Conservation (phyloP, 2,329 filamentous ascomycete species). For the Sporothrix protearum region DNA sequence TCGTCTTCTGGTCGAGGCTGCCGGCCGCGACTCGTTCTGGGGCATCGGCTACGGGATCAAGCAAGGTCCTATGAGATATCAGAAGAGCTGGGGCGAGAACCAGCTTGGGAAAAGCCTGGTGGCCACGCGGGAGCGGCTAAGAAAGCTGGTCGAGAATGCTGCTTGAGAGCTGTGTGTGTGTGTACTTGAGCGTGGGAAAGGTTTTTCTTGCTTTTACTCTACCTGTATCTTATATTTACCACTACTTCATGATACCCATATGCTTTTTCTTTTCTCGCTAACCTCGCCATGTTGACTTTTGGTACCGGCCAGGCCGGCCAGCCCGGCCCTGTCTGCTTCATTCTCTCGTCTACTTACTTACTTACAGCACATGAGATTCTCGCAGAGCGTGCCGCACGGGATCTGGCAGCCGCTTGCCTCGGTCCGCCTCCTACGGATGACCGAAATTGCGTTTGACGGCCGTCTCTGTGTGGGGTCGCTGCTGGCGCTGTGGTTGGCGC, state of each 20-base stretch:
- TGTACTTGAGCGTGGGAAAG: no score
- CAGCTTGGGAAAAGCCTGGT: neutral
- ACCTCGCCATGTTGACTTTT: neutral
- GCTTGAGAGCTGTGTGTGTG: neutral
- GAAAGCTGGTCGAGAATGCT: neutral
- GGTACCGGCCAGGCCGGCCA: no score
- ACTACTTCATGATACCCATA: no score
- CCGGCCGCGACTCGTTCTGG: neutral
- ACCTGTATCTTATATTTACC: no score
- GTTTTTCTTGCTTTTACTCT: no score
- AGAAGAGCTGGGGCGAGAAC: neutral
- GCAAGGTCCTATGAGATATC: neutral
- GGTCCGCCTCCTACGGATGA: conserved; percentile 30
- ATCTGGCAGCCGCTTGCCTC: conserved; percentile 47
- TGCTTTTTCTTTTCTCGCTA: no score
- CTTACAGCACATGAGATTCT: conserved; percentile 51
- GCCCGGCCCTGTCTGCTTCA: neutral
- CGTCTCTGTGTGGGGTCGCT: neutral
- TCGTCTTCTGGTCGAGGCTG: neutral
- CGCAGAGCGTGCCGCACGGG: conserved; percentile 50
- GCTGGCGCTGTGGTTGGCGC: neutral
- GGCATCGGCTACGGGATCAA: conserved; percentile 1
- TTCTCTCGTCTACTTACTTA: neutral
- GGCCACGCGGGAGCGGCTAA: neutral
- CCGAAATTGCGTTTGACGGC: conserved; percentile 24